These are phyloP conservation scores for Fonsecaea multimorphosa DNA, from an alignment of 2,329 filamentous ascomycete species.

Conservation along the genomic window DNA sequence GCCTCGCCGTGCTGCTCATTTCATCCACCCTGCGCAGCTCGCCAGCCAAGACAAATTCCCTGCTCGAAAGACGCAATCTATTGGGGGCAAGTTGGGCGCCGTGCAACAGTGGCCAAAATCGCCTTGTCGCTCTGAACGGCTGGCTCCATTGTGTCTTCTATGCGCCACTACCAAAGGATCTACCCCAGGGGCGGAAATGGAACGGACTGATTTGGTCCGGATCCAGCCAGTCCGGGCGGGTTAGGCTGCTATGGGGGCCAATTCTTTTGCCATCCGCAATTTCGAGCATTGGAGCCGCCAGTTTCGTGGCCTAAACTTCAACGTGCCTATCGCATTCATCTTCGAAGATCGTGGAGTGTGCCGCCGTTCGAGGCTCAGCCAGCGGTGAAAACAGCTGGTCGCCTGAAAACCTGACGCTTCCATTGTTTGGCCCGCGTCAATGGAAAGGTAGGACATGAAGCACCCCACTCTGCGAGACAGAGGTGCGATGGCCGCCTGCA, in stretches of 20 bases:
- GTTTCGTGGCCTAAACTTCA: too few species aligned
- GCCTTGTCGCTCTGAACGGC: neutral
- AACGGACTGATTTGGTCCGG: neutral
- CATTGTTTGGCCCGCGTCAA: neutral
- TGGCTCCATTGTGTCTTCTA: too few species aligned
- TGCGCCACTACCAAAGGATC: neutral
- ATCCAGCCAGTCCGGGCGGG: neutral
- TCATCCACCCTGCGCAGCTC: neutral
- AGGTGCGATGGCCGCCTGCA: neutral
- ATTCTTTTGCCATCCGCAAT: neutral
- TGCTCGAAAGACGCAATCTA: neutral
- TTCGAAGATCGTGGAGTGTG: neutral
- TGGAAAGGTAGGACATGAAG: neutral
- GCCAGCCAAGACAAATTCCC: neutral
- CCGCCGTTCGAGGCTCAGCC: neutral
- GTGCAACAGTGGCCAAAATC: neutral
- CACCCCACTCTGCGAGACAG: constrained; percentile 1
- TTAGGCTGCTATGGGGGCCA: neutral
- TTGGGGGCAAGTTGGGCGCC: neutral
- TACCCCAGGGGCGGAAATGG: neutral
- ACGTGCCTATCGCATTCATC: neutral
- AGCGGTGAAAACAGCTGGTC: neutral
- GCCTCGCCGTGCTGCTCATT: neutral
- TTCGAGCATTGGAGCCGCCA: too few species aligned
- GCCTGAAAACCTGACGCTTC: neutral